Percentiles rank a stretch among this genome's conserved stretches.
Evolutionary conservation across 2,329 filamentous ascomycete genomes (phyloP).

Genomic region (Hysterium pulicare): DNA sequence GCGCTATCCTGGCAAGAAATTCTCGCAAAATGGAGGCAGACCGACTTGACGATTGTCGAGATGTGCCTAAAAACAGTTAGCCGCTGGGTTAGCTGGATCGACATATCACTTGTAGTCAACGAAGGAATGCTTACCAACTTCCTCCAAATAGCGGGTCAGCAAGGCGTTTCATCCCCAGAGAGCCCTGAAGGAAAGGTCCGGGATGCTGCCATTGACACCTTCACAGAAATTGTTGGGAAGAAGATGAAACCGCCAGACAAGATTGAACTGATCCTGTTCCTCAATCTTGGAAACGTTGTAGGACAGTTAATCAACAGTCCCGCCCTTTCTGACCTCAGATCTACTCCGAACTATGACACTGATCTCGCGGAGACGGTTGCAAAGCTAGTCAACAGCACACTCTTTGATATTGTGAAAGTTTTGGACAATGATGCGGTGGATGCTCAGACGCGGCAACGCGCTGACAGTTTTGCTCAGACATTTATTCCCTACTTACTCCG

Average conservation of each 20-base stretch:
- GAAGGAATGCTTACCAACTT: constrained; percentile 73
- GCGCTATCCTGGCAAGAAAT: constrained; percentile 90
- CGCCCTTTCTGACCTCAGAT: constrained; percentile 72
- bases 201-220: constrained; percentile 87
- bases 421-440: constrained; percentile 67
- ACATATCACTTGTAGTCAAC: constrained; percentile 90
- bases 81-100: constrained; percentile 98
- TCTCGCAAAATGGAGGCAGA: constrained; percentile 68
- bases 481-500: constrained; percentile 86
- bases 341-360: constrained; percentile 85
- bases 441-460: constrained; percentile 65
- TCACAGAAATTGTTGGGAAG: constrained; percentile 94
- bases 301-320: constrained; percentile 81
- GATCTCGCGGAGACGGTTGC: constrained; percentile 93
- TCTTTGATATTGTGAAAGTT: constrained; percentile 82
- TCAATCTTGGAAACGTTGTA: constrained; percentile 83
- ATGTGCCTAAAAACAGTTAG: constrained; percentile 88
- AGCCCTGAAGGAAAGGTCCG: constrained; percentile 69
- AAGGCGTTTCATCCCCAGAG: constrained; percentile 55
- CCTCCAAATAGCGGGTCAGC: constrained; percentile 80
- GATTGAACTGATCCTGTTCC: constrained; percentile 85
- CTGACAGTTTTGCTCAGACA: constrained; percentile 75
- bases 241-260: constrained; percentile 96
- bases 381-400: constrained; percentile 87
- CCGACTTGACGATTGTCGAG: constrained; percentile 70